Evolutionary conservation across 108 stramenopile genomes (phyloP).

Genomic region (Schizochytrium sp.): DNA sequence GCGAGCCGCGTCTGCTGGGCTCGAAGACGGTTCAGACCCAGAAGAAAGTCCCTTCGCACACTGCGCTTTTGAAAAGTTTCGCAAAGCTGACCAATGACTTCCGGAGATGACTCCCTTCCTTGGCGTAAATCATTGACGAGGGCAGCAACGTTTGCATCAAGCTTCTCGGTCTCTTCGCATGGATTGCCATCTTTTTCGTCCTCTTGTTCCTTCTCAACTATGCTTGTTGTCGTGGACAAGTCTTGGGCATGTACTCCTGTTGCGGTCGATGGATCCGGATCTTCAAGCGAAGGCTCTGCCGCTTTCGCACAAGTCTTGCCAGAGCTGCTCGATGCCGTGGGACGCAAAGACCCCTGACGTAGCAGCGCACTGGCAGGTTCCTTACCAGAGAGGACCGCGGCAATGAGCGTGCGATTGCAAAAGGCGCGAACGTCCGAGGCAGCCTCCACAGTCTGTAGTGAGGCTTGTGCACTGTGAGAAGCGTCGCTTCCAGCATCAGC

Average conservation of each 20-base stretch:
- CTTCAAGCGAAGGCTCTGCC: too few relatives aligned
- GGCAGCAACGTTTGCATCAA: background rate
- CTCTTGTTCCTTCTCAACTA: background rate
- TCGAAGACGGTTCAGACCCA: background rate
- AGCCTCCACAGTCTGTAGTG: background rate
- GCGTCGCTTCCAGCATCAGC: background rate
- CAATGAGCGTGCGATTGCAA: background rate
- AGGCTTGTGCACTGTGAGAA: background rate
- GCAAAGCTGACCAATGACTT: background rate
- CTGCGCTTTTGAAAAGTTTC: background rate
- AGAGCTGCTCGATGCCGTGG: too few relatives aligned
- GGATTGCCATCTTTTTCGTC: background rate
- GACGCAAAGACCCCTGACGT: background rate
- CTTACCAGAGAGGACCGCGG: background rate
- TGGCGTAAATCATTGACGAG: background rate
- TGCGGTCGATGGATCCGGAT: too few relatives aligned
- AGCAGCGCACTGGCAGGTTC: background rate
- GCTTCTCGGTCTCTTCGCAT: background rate
- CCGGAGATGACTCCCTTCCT: background rate
- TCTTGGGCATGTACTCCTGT: too few relatives aligned
- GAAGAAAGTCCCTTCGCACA: background rate
- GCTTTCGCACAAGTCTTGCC: too few relatives aligned
- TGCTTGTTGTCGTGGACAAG: too few relatives aligned
- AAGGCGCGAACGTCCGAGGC: constrained; percentile 5
- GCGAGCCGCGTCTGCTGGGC: background rate